Conservation (phyloP, 2,329 filamentous ascomycete species). For the Xylariaceae sp. region DNA sequence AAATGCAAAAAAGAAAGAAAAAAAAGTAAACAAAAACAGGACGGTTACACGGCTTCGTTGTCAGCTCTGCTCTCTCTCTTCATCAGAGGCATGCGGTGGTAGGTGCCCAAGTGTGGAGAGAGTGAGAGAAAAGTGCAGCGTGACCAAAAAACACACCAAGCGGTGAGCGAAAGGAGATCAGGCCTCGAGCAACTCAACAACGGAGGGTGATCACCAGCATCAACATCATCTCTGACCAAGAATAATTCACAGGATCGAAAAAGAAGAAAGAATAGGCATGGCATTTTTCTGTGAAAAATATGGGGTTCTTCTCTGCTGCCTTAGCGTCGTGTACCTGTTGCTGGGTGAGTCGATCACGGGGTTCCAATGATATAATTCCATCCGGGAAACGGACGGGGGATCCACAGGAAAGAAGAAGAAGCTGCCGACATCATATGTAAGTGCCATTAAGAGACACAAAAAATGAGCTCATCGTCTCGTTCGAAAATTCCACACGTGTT, state of each 20-base stretch:
- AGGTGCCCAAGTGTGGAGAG: constrained; percentile 10
- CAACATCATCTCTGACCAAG: constrained; percentile 10
- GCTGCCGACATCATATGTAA: too few relatives aligned
- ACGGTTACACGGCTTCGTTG: constrained; percentile 14
- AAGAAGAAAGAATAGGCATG: too few relatives aligned
- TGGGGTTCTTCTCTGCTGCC: too few relatives aligned
- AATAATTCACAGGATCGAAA: constrained; percentile 9
- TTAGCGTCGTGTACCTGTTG: too few relatives aligned
- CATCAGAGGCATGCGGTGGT: background rate
- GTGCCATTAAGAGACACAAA: too few relatives aligned
- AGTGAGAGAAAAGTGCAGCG: background rate
- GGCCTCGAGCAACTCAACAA: constrained; percentile 14
- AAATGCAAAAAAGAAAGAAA: background rate
- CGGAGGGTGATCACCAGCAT: background rate
- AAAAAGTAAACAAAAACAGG: background rate
- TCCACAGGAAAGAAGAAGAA: too few relatives aligned
- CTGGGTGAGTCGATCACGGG: constrained; percentile 7
- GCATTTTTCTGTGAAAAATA: too few relatives aligned
- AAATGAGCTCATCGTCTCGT: too few relatives aligned
- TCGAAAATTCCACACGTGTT: too few relatives aligned
- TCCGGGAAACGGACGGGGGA: too few relatives aligned
- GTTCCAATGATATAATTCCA: background rate
- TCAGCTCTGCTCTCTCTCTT: background rate
- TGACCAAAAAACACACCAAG: constrained; percentile 13
- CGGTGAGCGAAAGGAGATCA: constrained; percentile 20